Evolutionary conservation across 345 rosid genomes (phyloP).

Genomic region (Brassica napus): DNA sequence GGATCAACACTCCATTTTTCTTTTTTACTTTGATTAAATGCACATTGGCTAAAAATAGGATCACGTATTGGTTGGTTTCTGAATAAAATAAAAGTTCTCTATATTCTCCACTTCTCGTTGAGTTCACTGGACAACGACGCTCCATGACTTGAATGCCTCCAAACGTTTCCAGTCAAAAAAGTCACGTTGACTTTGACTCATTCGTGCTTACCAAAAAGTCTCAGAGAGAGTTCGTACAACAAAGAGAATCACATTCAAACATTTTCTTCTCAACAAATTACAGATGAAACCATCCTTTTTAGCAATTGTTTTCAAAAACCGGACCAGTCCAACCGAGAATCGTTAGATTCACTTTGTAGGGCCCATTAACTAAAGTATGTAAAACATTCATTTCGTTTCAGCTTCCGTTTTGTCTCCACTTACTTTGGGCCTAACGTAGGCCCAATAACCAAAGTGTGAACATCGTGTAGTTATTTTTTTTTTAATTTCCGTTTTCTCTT

Average conservation of each 20-base stretch:
- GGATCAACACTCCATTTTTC: too few species aligned
- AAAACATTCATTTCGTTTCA: neutral
- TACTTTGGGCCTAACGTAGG: neutral
- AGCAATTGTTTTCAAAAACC: too few species aligned
- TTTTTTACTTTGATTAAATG: neutral
- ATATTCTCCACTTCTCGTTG: neutral
- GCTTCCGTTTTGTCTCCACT: neutral
- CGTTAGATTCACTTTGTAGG: neutral
- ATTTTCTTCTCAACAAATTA: too few species aligned
- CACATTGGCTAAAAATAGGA: neutral
- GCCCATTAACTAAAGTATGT: neutral
- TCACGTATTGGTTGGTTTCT: neutral
- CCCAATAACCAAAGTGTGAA: neutral
- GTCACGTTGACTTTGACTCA: neutral
- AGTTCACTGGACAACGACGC: neutral
- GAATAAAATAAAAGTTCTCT: too few species aligned
- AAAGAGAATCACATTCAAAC: too few species aligned
- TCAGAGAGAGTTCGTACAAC: neutral
- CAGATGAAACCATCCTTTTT: conserved; percentile 22
- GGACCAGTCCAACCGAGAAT: neutral
- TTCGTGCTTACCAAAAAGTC: neutral
- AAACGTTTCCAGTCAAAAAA: neutral
- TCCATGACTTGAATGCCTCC: neutral
- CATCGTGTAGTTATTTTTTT: neutral
- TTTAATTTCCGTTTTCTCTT: conserved; percentile 1